Conservation (phyloP, 257 asterid species). For the Gynochthodes officinalis region DNA sequence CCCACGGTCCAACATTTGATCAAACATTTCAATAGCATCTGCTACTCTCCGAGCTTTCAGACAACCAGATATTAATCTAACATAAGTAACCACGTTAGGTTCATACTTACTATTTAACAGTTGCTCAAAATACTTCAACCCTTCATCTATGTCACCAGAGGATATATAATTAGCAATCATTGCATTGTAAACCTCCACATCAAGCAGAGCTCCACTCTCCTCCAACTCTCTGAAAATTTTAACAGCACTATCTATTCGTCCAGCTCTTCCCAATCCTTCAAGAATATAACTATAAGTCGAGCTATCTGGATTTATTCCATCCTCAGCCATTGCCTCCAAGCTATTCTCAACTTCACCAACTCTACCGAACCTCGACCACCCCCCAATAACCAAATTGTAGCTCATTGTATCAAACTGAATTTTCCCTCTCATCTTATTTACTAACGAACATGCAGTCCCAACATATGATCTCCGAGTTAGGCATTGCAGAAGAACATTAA, state of each 20-base stretch:
- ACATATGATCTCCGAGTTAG: constrained; percentile 50
- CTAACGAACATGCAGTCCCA: constrained; percentile 57
- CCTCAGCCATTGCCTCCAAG: constrained; percentile 64
- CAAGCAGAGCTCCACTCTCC: constrained; percentile 36
- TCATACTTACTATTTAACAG: constrained; percentile 45
- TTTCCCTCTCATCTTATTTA: constrained; percentile 53
- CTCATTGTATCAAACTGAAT: constrained; percentile 39
- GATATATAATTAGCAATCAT: constrained; percentile 59
- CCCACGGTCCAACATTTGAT: constrained; percentile 71
- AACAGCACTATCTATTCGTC: constrained; percentile 54
- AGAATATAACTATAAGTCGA: constrained; percentile 55
- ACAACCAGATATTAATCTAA: constrained; percentile 48
- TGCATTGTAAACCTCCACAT: constrained; percentile 65
- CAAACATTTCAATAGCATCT: constrained; percentile 79
- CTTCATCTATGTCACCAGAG: constrained; percentile 54
- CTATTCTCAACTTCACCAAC: constrained; percentile 55
- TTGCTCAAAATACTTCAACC: constrained; percentile 43
- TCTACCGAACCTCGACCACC: constrained; percentile 75
- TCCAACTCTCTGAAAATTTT: constrained; percentile 53
- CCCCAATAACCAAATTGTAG: constrained; percentile 63
- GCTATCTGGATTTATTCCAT: constrained; percentile 63
- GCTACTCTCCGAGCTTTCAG: constrained; percentile 66
- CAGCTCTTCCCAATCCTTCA: constrained; percentile 83
- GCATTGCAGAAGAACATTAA: constrained; percentile 57
- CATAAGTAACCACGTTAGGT: constrained; percentile 63